Percentiles rank a stretch among this genome's conserved stretches.
phyloP scores from a whole-genome alignment of 306 rosid genomes.

The Cucurbita ficifolia region DNA sequence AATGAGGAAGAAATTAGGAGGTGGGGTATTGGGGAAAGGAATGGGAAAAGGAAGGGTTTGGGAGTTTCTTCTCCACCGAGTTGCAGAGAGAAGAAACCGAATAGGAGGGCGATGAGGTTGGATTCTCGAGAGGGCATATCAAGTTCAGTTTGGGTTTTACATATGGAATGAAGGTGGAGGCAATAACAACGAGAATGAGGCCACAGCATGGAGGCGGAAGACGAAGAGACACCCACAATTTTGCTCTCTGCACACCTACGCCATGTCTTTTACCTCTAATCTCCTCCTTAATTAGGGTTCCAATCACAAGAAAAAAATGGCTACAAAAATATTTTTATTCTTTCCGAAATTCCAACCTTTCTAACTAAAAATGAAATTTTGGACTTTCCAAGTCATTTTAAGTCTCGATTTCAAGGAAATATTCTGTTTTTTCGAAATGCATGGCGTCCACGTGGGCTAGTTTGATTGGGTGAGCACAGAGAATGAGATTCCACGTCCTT shows the following conservation, averaged over 20 bases:
- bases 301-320: too few species aligned
- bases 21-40: not conserved
- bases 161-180: not conserved
- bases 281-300: not conserved
- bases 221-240: not conserved
- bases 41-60: not conserved
- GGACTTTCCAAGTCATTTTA: too few species aligned
- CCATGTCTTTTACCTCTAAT: not conserved
- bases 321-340: too few species aligned
- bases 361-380: too few species aligned
- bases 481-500: too few species aligned
- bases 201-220: not conserved
- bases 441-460: too few species aligned
- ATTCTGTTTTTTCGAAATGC: too few species aligned
- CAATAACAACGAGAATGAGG: not conserved
- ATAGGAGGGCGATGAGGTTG: not conserved
- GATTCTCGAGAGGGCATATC: not conserved
- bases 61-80: conserved; percentile 2
- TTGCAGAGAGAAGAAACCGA: conserved; percentile 5
- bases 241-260: not conserved
- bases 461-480: too few species aligned
- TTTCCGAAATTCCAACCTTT: too few species aligned
- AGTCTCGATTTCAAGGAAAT: too few species aligned
- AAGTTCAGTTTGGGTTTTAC: not conserved
- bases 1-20: not conserved